Evolutionary conservation across 805 yeast genomes (phyloP), one percentile per base, ranked within the genome.

Genomic region (Wickerhamomyces rabaulensis): DNA sequence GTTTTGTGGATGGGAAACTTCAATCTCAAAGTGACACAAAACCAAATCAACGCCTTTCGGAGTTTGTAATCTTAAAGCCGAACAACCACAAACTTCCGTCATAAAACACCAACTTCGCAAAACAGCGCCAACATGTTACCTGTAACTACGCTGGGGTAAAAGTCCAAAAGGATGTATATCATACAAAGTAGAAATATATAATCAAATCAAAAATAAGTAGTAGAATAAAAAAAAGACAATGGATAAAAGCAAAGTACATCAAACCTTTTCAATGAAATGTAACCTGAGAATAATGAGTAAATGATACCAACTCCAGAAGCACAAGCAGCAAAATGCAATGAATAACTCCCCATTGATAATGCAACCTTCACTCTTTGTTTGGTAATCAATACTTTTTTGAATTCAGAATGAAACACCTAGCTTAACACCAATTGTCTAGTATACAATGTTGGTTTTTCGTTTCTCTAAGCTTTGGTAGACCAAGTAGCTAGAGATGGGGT

Each of bases 401-500:
- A 16, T 5, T 33, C 20, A 10, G 20, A 16, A 16, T 33, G 36
- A 33, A 33, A 33, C 20, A 33, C 20, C 10, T 10, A 16, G 20
- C 17, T 13, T 33, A 16, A 10, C 16, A 16, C 19, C 36, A 33
- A 6, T 9, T 5, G 6, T 33, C 36, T 33, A 33, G 36, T 33
- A 33, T 33, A 33, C 36, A 33, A 10, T 33, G 17, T 33, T 33
- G 3, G 9, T 33, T 3, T 16, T 7, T 15, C 20, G 16, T 33
- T 33, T 33, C n/a, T 16, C 31, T 42, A 59, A 45, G 74, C 73
- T 64, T 73, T 81, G 40, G 87, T 78, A 38, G 84, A 73, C 74
- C 79, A 82, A 40, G 79, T 70, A 49, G 71, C 64, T 54, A 77
- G 60, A 6, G 74, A 67, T 55, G 82, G 79, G 35, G 87, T 78